These are phyloP conservation scores for Tausonia pullulans DNA, from an alignment of 1,284 basidiomycete species.

Conservation along the genomic window DNA sequence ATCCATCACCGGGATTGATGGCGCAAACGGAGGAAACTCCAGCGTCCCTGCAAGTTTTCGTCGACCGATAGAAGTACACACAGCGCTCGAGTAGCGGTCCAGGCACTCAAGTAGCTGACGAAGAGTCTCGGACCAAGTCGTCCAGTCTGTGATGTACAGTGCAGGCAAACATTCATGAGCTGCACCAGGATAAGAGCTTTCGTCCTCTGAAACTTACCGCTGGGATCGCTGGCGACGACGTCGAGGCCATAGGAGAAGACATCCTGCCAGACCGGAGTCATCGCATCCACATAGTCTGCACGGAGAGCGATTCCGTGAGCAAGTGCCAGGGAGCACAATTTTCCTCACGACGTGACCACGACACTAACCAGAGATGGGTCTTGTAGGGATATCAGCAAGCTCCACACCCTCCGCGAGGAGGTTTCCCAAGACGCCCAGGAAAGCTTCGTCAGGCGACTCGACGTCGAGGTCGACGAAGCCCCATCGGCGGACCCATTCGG, in stretches of 20 bases:
- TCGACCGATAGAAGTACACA: not conserved
- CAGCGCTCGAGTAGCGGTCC: not conserved
- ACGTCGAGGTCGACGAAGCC: not conserved
- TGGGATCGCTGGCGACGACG: not conserved
- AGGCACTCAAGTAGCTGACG: not conserved
- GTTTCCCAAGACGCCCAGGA: not conserved
- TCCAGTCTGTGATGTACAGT: not conserved
- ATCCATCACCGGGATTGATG: not conserved
- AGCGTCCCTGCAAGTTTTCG: not conserved
- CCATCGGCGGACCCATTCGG: too few relatives aligned
- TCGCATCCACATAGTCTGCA: not conserved
- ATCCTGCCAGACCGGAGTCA: not conserved
- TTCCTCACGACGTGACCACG: not conserved
- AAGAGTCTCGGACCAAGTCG: not conserved
- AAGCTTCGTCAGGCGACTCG: not conserved
- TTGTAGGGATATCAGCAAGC: not conserved
- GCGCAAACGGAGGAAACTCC: conserved; percentile 2
- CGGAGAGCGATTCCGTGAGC: not conserved
- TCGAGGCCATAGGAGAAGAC: not conserved
- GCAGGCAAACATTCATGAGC: not conserved
- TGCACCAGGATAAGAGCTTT: not conserved
- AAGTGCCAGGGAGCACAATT: not conserved
- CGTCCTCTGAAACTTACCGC: not conserved
- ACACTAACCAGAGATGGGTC: not conserved
- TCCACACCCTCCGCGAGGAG: not conserved